These are phyloP conservation scores for Fistulinella cinereoalba DNA, from an alignment of 1,284 basidiomycete species.

Conservation along the genomic window DNA sequence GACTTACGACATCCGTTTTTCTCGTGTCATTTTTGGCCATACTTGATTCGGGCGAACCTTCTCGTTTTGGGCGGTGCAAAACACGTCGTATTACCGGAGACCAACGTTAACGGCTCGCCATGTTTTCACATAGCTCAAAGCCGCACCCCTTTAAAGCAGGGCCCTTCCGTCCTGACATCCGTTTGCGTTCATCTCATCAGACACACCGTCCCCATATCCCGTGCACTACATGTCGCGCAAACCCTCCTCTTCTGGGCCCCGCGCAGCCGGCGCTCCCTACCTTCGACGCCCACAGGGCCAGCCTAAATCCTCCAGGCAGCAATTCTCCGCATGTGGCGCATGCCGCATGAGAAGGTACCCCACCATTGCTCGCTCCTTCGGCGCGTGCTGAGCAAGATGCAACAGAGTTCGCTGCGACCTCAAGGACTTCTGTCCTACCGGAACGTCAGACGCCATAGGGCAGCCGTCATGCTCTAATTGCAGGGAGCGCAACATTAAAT, in stretches of 20 bases:
- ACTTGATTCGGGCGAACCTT: conserved; percentile 16
- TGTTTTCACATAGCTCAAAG: conserved; percentile 19
- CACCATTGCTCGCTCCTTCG: conserved; percentile 2
- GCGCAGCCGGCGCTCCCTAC: conserved; percentile 42
- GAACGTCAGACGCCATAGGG: conserved; percentile 38
- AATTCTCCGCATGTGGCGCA: conserved; percentile 86
- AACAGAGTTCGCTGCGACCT: conserved; percentile 76
- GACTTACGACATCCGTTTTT: conserved; percentile 37
- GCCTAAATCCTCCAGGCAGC: conserved; percentile 73
- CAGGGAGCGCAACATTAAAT: conserved; percentile 80
- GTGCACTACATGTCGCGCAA: conserved; percentile 51
- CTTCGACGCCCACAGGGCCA: conserved; percentile 53
- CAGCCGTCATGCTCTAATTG: conserved; percentile 81
- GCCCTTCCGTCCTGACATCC: neutral
- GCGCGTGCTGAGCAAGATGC: conserved; percentile 3
- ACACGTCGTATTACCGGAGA: conserved; percentile 29
- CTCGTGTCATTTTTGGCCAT: conserved; percentile 34
- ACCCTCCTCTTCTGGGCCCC: conserved; percentile 38
- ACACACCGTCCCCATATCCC: conserved; percentile 1
- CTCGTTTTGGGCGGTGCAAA: conserved; percentile 24
- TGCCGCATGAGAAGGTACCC: conserved; percentile 83
- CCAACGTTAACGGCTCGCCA: conserved; percentile 30
- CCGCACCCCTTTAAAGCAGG: conserved; percentile 23
- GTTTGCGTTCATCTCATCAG: conserved; percentile 5
- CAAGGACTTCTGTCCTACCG: conserved; percentile 60